These are phyloP conservation scores for Dactylorhiza incarnata DNA, from an alignment of 106 monocot species.

Conservation along the genomic window DNA sequence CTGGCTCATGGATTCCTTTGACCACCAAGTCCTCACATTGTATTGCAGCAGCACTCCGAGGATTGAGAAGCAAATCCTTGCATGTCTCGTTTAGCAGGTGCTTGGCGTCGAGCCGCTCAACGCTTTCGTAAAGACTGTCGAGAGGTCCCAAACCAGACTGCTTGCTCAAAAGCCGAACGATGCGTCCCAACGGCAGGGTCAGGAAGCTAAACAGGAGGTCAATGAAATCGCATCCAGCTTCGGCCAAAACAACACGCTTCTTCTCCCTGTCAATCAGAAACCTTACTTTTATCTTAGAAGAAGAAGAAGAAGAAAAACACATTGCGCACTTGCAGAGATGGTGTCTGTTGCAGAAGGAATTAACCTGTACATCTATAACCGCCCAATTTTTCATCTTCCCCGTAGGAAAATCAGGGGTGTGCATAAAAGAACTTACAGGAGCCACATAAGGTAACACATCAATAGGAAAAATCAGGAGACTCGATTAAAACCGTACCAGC, in stretches of 20 bases:
- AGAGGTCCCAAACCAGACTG: conserved; percentile 4
- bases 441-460: too few relatives aligned
- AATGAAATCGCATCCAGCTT: conserved; percentile 5
- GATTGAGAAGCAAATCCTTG: conserved; percentile 13
- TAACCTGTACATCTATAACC: too few relatives aligned
- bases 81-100: conserved; percentile 3
- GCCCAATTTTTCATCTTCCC: too few relatives aligned
- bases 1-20: background rate
- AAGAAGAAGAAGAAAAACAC: too few relatives aligned
- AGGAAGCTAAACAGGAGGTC: conserved; percentile 27
- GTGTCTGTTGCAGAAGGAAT: too few relatives aligned
- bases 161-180: conserved; percentile 2
- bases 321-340: too few relatives aligned
- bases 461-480: too few relatives aligned
- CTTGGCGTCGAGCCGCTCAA: background rate
- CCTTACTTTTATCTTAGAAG: background rate
- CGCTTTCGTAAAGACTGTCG: conserved; percentile 11
- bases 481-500: too few relatives aligned
- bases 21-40: background rate
- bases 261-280: background rate
- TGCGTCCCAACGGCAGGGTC: conserved; percentile 24
- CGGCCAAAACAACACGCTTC: background rate
- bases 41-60: background rate
- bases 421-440: too few relatives aligned
- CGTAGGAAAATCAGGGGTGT: too few relatives aligned